Conservation (phyloP, 2,329 filamentous ascomycete species). For the Ascomycota sp. region DNA sequence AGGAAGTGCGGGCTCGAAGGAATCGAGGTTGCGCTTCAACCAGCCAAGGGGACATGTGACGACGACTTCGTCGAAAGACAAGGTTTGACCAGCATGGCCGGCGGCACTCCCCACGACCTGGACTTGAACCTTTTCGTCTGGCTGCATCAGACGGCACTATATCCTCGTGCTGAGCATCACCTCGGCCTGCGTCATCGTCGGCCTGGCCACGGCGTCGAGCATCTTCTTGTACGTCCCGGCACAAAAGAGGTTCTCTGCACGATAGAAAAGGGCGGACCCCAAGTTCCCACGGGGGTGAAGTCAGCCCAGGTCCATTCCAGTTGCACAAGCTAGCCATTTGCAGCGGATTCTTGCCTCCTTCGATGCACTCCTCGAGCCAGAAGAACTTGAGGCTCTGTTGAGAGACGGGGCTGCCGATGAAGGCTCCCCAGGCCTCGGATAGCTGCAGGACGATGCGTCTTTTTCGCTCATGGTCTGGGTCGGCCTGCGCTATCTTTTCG, state of each 20-base stretch:
- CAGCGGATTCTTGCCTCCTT: slow-evolving; percentile 42
- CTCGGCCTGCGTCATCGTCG: slow-evolving; percentile 31
- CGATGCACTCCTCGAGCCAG: slow-evolving; percentile 60
- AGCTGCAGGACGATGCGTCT: slow-evolving; percentile 26
- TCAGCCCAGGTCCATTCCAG: too few species aligned
- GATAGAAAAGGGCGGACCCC: background rate
- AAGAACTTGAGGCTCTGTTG: slow-evolving; percentile 56
- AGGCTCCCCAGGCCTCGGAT: slow-evolving; percentile 49
- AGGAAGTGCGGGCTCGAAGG: slow-evolving; percentile 42
- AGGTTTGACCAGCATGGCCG: slow-evolving; percentile 6
- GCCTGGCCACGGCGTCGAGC: slow-evolving; percentile 34
- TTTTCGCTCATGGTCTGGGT: slow-evolving; percentile 17
- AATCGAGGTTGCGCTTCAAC: slow-evolving; percentile 36
- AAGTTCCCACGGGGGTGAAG: too few species aligned
- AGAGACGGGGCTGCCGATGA: slow-evolving; percentile 43
- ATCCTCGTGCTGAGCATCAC: slow-evolving; percentile 31
- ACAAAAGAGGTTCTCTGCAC: slow-evolving; percentile 36
- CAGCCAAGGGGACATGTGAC: slow-evolving; percentile 49
- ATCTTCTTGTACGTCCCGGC: slow-evolving; percentile 38
- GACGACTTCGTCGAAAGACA: slow-evolving; percentile 47
- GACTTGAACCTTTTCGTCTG: slow-evolving; percentile 18
- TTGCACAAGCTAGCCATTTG: too few species aligned
- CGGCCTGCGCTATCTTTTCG: slow-evolving; percentile 24
- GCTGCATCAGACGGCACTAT: slow-evolving; percentile 7
- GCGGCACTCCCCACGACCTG: slow-evolving; percentile 21